phyloP scores from a whole-genome alignment of 2,329 filamentous ascomycete genomes.

The Domatiomyces globalis region DNA sequence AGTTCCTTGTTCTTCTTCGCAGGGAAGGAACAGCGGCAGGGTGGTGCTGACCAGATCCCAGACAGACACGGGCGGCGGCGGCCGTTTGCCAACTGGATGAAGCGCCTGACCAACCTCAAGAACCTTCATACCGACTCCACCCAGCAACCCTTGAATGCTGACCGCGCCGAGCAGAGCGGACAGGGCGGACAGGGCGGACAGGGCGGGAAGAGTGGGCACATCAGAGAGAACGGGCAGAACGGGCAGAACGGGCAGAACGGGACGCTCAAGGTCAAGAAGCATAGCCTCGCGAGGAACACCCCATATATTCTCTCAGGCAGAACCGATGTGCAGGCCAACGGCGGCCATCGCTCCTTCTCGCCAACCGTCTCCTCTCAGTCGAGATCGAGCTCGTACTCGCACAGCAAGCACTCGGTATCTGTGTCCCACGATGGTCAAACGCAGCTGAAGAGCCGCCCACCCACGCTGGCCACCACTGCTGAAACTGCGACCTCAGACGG shows the following conservation, averaged over 20 bases:
- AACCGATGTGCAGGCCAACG: slow-evolving; percentile 23
- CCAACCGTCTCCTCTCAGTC: slow-evolving; percentile 39
- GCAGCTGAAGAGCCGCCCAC: slow-evolving; percentile 59
- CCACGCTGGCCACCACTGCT: slow-evolving; percentile 70
- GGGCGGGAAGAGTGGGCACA: neutral
- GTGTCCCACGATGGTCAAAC: slow-evolving; percentile 48
- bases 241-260: slow-evolving; percentile 9
- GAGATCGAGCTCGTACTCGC: slow-evolving; percentile 42
- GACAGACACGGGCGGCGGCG: slow-evolving; percentile 62
- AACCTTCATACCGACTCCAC: slow-evolving; percentile 46
- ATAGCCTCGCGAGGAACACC: slow-evolving; percentile 58
- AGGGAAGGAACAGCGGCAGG: neutral
- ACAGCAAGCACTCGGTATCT: slow-evolving; percentile 46
- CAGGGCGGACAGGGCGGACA: neutral
- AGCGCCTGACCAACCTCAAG: slow-evolving; percentile 81
- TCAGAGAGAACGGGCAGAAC: neutral
- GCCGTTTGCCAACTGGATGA: slow-evolving; percentile 88
- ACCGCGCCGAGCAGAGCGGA: neutral
- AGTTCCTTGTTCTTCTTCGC: neutral
- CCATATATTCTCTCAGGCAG: slow-evolving; percentile 74
- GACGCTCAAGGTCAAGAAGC: slow-evolving; percentile 39
- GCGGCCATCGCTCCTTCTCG: slow-evolving; percentile 42
- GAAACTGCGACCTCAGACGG: slow-evolving; percentile 61
- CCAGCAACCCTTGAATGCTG: slow-evolving; percentile 7
- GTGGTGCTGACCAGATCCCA: slow-evolving; percentile 23